Conservation (phyloP, 2,329 filamentous ascomycete genomes). For the Mariannaea elegans region DNA sequence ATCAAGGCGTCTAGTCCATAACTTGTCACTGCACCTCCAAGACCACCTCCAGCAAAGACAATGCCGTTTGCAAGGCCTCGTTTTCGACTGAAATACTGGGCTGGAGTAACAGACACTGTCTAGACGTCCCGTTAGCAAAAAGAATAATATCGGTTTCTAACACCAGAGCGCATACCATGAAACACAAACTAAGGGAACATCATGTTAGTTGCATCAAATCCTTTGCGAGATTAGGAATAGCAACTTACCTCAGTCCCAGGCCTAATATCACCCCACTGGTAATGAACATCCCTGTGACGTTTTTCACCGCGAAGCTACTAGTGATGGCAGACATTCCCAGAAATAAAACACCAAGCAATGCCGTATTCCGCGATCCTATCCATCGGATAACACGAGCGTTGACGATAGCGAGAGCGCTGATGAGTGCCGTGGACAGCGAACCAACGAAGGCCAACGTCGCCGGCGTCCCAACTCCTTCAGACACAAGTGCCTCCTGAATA, state of each 20-base stretch:
- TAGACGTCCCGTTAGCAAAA: conserved; percentile 19
- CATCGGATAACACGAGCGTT: conserved; percentile 59
- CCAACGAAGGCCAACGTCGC: conserved; percentile 68
- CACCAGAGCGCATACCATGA: conserved; percentile 6
- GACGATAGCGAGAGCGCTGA: conserved; percentile 60
- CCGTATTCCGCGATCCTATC: conserved; percentile 57
- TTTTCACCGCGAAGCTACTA: conserved; percentile 37
- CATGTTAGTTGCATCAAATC: not conserved
- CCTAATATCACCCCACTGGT: conserved; percentile 35
- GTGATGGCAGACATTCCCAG: conserved; percentile 57
- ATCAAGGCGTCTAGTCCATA: conserved; percentile 60
- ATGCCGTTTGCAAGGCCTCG: conserved; percentile 65
- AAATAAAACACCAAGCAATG: conserved; percentile 58
- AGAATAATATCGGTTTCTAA: not conserved
- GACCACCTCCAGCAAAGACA: conserved; percentile 62
- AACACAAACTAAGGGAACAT: conserved; percentile 4
- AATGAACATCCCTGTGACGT: conserved; percentile 39
- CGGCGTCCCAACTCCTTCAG: conserved; percentile 53
- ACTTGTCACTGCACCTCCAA: conserved; percentile 63
- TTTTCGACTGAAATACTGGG: conserved; percentile 64
- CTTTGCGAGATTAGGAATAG: no score
- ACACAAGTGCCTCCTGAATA: conserved; percentile 64
- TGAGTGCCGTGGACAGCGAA: conserved; percentile 53
- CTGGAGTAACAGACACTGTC: conserved; percentile 34
- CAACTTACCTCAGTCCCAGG: conserved; percentile 41